Evolutionary conservation across 1,139 yeast genomes (phyloP).

Genomic region (Meyerozyma elateridarum): DNA sequence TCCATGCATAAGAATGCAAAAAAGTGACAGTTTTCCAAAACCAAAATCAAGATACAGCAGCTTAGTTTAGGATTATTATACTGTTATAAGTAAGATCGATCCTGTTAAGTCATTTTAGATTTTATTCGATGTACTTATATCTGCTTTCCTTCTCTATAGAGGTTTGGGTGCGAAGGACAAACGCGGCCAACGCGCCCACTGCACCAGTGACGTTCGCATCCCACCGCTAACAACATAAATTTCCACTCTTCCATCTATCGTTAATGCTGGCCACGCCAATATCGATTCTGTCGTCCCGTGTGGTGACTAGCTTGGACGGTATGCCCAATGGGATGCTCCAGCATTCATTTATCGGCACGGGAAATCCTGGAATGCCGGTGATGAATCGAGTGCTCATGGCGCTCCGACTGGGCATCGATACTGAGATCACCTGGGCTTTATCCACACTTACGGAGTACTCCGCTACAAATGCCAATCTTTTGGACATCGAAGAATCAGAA

Average conservation of each 20-base stretch:
- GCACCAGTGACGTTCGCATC: not conserved
- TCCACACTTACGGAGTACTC: conserved; percentile 56
- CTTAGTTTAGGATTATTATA: too few relatives aligned
- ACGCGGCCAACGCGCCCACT: too few relatives aligned
- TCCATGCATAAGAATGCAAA: too few relatives aligned
- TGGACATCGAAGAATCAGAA: conserved; percentile 46
- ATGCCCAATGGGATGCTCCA: conserved; percentile 3
- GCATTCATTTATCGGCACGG: conserved; percentile 34
- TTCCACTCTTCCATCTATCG: too few relatives aligned
- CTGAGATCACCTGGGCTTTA: conserved; percentile 66
- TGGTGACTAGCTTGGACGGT: conserved; percentile 1
- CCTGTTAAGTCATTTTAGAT: too few relatives aligned
- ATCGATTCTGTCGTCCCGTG: conserved; percentile 6
- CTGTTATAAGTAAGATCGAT: too few relatives aligned
- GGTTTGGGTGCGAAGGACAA: too few relatives aligned
- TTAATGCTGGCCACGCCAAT: conserved; percentile 6
- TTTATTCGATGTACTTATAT: too few relatives aligned
- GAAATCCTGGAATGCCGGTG: conserved; percentile 53
- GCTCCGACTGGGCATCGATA: conserved; percentile 51
- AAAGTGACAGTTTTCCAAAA: too few relatives aligned
- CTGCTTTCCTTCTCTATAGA: too few relatives aligned
- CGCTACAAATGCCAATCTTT: conserved; percentile 40
- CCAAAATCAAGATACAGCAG: too few relatives aligned
- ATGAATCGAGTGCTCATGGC: conserved; percentile 60
- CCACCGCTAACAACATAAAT: conserved; percentile 1